A percentile compares a stretch with the other conserved stretches of the same genome.
Evolutionary conservation across 2,329 filamentous ascomycete genomes (phyloP).

Genomic region (Phialocephala subalpina): DNA sequence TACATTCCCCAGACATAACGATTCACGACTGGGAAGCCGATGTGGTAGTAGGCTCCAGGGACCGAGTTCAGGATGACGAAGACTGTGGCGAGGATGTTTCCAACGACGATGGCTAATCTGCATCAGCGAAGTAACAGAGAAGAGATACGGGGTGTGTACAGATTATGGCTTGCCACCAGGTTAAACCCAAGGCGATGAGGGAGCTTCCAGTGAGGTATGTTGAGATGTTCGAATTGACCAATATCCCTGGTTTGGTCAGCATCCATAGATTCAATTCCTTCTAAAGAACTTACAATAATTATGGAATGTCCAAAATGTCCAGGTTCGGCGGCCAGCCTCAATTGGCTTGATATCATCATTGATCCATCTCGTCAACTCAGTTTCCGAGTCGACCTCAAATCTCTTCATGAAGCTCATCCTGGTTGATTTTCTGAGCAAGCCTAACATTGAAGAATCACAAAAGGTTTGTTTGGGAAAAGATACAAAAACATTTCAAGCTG

Average conservation of each 20-base stretch:
- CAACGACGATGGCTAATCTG: neutral
- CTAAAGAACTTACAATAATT: neutral
- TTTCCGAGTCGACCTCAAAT: neutral
- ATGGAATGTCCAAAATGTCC: slow-evolving; percentile 4
- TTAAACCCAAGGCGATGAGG: neutral
- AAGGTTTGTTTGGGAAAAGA: neutral
- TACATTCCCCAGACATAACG: slow-evolving; percentile 51
- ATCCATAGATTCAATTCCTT: neutral
- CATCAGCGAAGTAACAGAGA: neutral
- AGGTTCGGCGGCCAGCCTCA: neutral
- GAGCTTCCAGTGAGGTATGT: slow-evolving; percentile 5
- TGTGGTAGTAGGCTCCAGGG: slow-evolving; percentile 51
- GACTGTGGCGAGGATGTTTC: slow-evolving; percentile 7
- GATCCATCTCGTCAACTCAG: slow-evolving; percentile 6
- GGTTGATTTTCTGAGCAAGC: neutral
- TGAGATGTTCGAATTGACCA: slow-evolving; percentile 4
- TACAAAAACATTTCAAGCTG: neutral
- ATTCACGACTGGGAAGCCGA: slow-evolving; percentile 52
- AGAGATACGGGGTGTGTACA: neutral
- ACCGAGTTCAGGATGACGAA: slow-evolving; percentile 4
- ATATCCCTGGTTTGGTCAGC: neutral
- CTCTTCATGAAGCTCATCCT: slow-evolving; percentile 6
- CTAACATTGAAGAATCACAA: neutral
- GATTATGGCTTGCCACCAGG: slow-evolving; percentile 3
- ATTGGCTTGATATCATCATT: slow-evolving; percentile 8